phyloP scores from a whole-genome alignment of 1,284 basidiomycete genomes.

The Sanghuangporus weigelae region DNA sequence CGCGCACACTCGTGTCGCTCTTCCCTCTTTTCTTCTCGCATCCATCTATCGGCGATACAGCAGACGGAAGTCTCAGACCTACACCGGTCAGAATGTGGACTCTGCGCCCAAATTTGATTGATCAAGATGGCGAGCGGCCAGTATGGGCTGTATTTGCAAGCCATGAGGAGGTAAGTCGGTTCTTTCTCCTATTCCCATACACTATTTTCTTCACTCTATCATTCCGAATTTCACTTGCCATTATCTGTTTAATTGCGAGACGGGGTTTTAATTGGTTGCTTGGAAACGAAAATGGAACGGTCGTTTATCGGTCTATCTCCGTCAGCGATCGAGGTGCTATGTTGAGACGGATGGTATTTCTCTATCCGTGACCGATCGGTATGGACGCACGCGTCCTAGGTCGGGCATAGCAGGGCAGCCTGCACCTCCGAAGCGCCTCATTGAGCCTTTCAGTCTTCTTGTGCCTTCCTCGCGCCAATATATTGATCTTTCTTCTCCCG shows the following conservation, averaged over 20 bases:
- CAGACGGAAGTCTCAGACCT: neutral
- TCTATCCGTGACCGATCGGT: neutral
- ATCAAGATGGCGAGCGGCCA: slow-evolving; percentile 19
- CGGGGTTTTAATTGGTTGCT: neutral
- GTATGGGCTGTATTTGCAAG: slow-evolving; percentile 23
- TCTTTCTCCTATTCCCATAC: neutral
- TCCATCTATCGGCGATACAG: neutral
- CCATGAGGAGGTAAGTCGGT: slow-evolving; percentile 20
- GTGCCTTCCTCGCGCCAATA: neutral
- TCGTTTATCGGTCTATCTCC: neutral
- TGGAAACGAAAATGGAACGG: neutral
- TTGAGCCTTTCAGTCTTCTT: neutral
- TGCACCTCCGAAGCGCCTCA: neutral
- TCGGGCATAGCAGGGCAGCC: neutral
- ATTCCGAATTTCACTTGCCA: neutral
- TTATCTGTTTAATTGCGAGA: neutral
- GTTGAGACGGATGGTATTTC: neutral
- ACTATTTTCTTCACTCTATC: neutral
- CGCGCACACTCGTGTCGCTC: neutral
- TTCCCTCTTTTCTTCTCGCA: neutral
- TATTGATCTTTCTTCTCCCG: neutral
- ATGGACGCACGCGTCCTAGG: neutral
- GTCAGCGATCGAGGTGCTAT: neutral
- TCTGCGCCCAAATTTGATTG: slow-evolving; percentile 11
- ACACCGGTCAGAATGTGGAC: slow-evolving; percentile 20